Conservation (phyloP, 2,329 filamentous ascomycete genomes). For the Aspergillus caelatus region DNA sequence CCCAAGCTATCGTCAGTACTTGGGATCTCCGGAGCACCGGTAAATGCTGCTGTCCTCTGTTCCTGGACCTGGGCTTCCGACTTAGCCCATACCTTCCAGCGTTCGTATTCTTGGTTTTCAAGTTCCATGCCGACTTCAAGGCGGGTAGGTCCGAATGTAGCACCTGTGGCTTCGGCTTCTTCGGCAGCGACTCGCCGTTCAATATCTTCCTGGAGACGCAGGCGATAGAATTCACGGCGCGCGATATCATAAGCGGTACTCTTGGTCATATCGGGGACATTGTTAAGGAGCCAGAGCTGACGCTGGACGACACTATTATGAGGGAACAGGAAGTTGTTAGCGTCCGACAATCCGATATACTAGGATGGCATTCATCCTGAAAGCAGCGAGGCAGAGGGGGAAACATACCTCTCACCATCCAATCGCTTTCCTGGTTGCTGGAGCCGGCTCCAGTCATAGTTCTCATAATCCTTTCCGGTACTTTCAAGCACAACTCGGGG, state of each 20-base stretch:
- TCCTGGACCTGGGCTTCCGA: constrained; percentile 54
- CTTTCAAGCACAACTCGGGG: constrained; percentile 83
- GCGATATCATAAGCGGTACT: constrained; percentile 80
- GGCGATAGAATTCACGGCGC: constrained; percentile 84
- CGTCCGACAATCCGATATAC: background rate
- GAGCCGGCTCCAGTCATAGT: constrained; percentile 77
- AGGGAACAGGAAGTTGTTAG: constrained; percentile 17
- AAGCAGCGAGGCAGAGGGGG: background rate
- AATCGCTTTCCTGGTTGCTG: constrained; percentile 74
- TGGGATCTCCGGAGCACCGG: constrained; percentile 42
- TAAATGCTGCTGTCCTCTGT: constrained; percentile 50
- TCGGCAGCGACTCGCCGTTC: constrained; percentile 81
- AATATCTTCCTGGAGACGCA: constrained; percentile 81
- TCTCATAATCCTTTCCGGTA: constrained; percentile 78
- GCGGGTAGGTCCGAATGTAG: constrained; percentile 79
- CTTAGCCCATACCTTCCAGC: constrained; percentile 81
- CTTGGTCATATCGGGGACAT: constrained; percentile 59
- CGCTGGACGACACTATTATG: constrained; percentile 80
- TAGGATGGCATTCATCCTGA: background rate
- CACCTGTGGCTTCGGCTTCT: constrained; percentile 82
- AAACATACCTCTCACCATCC: constrained; percentile 77
- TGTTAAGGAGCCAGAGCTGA: constrained; percentile 81
- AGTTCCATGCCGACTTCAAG: constrained; percentile 78
- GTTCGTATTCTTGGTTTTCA: constrained; percentile 77
- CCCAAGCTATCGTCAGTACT: constrained; percentile 37